Percentiles rank a stretch among this genome's conserved stretches.
phyloP scores from a whole-genome alignment of 2,329 filamentous ascomycete species.

The Orbilia ellipsospora region DNA sequence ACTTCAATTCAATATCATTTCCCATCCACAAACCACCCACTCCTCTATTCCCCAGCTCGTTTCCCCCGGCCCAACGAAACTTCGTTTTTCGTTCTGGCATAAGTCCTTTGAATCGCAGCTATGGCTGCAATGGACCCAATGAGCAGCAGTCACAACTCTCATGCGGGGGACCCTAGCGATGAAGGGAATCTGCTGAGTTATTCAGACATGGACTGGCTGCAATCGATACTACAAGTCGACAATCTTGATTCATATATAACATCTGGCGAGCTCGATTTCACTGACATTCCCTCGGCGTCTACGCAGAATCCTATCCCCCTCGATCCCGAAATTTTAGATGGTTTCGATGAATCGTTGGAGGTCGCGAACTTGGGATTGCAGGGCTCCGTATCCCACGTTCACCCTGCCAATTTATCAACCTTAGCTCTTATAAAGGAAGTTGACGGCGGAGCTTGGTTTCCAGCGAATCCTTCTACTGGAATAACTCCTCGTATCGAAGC shows the following conservation, averaged over 20 bases:
- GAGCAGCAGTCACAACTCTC: slow-evolving; percentile 27
- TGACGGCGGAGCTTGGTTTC: slow-evolving; percentile 57
- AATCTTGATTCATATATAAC: slow-evolving; percentile 23
- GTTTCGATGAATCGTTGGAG: slow-evolving; percentile 14
- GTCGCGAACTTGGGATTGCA: slow-evolving; percentile 13
- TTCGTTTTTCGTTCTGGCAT: slow-evolving; percentile 27
- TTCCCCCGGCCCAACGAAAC: slow-evolving; percentile 9
- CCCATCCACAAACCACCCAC: slow-evolving; percentile 2
- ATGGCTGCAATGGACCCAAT: slow-evolving; percentile 53
- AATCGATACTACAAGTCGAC: slow-evolving; percentile 32
- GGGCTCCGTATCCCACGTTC: neutral
- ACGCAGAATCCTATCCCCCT: slow-evolving; percentile 11
- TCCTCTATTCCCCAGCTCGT: slow-evolving; percentile 45
- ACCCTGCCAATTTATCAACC: slow-evolving; percentile 4
- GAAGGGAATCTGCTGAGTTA: slow-evolving; percentile 40
- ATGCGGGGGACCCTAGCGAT: slow-evolving; percentile 41
- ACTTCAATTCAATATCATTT: slow-evolving; percentile 2
- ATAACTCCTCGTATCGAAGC: slow-evolving; percentile 55
- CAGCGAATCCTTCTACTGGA: slow-evolving; percentile 22
- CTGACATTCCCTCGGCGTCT: slow-evolving; percentile 40
- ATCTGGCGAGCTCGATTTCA: slow-evolving; percentile 28
- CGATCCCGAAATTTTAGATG: slow-evolving; percentile 26
- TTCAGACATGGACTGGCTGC: slow-evolving; percentile 50
- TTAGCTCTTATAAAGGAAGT: slow-evolving; percentile 31
- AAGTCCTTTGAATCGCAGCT: slow-evolving; percentile 29